Evolutionary conservation across 805 yeast genomes (phyloP), one percentile per base, ranked within the genome.

Genomic region (Ogataea paraovalis): DNA sequence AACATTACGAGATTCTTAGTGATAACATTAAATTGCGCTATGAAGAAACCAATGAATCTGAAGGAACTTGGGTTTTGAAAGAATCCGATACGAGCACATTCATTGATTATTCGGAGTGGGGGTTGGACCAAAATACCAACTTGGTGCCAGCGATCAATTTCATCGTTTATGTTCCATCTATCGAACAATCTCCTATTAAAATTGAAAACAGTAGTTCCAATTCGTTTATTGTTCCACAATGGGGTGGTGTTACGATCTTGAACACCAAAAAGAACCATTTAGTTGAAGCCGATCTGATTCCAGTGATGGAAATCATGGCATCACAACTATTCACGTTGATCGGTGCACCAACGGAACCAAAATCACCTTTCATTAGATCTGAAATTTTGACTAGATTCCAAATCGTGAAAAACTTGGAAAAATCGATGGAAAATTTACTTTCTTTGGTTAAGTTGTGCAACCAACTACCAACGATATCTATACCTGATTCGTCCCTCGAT

Each of bases 31-130:
- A 30, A 39, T 45, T 54, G 32, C 60, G 66, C 39, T 59, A 53
- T 19, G 49, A 57, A 25, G 28, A 25, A 10, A 10, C 28, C 21
- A 50, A 54, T 18, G 66, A 62, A 2, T 54, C 64, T 0, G 6
- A 30, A 12, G 64, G 67, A 19, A 49, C 45, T 19, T 51, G 47
- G 22, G 13, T 71, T 2, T 68, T 85, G 16, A 70, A 72, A 21
- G 67, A 72, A 45, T 61, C 71, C 8, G 85, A 85, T 47, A 71
- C 91, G 32, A 76, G 95, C 2, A 85, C 91, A 13, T 80, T 87
- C 53, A 77, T 91, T 50, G 94, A 92, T 65, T 81, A 80, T 55
- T 90, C 94, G 2, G 96, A 87, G 54, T 86, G 96, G 96, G 84
- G 84, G 47, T 68, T 80, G 45, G 75, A 67, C 43, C 70, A 69